Evolutionary conservation across 495 filamentous ascomycete species (phyloP), one percentile per base, ranked within the genome.

Genomic region (Trichocladium uniseriatum): DNA sequence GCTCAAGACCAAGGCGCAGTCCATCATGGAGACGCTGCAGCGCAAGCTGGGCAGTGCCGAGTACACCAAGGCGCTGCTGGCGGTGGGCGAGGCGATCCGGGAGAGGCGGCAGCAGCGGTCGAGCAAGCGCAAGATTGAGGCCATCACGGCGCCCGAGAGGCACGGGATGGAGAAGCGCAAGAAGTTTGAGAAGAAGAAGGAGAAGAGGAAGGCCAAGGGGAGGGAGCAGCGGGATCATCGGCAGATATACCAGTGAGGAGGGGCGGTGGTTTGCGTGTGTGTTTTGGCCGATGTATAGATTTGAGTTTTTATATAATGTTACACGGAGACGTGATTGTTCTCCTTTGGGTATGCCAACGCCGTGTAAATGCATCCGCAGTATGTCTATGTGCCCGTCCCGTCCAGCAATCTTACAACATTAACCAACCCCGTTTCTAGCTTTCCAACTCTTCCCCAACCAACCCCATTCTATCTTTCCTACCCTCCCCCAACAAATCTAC

Each of bases 141-240:
- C 84, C 22, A 82, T 98, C 16, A 76, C 73, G 22, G 79, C 84
- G 51, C 91, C 92, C 9, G 88, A 95, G 71, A 81, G 73, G 56
- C 77, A 77, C 49, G 87, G 81, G 10, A 73, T 73, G 58, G 80
- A 83, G 55, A 98, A 97, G 81, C 80, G 77, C 67, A 84, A 81
- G 67, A 91, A 84, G 70, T 80, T 83, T 49, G 89, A 90, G 57
- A 82, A 80, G 70, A 89, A 91, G 76, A 89, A 81, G 65, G 84
- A 79, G 54, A 82, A 79, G 69, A 79, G 86, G 62, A 91, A 86
- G 69, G 86, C 84, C 66, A 86, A 76, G 66, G 80, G 83, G 0
- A 58, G 65, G 56, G 80, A 83, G 65, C 75, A 84, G 65, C 79
- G 81, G 61, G 80, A 80, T 43, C 69, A 72, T 64, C 80, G 91